These are phyloP conservation scores for Phlebopus sp. DNA, from an alignment of 1,284 basidiomycete species.

Conservation along the genomic window DNA sequence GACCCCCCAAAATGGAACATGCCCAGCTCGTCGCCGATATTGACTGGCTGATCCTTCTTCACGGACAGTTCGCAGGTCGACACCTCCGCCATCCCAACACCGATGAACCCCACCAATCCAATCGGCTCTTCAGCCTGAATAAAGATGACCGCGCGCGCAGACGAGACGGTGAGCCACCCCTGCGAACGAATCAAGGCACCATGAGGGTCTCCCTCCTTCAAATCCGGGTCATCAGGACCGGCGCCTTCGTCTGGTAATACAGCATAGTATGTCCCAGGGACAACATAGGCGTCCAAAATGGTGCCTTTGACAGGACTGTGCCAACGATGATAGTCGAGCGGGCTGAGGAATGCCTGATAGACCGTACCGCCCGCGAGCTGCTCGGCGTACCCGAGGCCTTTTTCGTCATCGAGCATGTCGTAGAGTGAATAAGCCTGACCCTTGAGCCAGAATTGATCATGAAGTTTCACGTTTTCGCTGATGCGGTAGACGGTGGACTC, in stretches of 20 bases:
- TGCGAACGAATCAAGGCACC: slow-evolving; percentile 20
- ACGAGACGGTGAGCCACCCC: slow-evolving; percentile 14
- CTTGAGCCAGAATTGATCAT: slow-evolving; percentile 45
- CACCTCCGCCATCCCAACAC: slow-evolving; percentile 34
- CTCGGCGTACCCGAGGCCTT: background rate
- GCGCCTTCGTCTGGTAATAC: slow-evolving; percentile 3
- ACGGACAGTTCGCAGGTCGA: slow-evolving; percentile 45
- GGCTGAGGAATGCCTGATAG: slow-evolving; percentile 46
- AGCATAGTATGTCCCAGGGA: slow-evolving; percentile 51
- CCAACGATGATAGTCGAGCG: slow-evolving; percentile 51
- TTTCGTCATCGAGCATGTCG: slow-evolving; percentile 19
- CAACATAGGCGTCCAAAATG: slow-evolving; percentile 39
- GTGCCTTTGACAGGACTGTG: slow-evolving; percentile 47
- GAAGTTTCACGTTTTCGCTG: slow-evolving; percentile 30
- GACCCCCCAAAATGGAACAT: too few relatives aligned
- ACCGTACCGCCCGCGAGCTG: slow-evolving; percentile 49
- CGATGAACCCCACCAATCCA: background rate
- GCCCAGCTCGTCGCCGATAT: slow-evolving; percentile 31
- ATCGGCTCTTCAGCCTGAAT: slow-evolving; percentile 38
- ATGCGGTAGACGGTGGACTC: slow-evolving; percentile 39
- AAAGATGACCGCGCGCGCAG: slow-evolving; percentile 46
- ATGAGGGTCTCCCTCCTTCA: too few relatives aligned
- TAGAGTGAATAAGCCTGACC: slow-evolving; percentile 38
- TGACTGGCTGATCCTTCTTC: slow-evolving; percentile 25
- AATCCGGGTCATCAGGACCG: too few relatives aligned